Conservation (phyloP, 2,329 filamentous ascomycete genomes). For the Hypoxylon sp. region DNA sequence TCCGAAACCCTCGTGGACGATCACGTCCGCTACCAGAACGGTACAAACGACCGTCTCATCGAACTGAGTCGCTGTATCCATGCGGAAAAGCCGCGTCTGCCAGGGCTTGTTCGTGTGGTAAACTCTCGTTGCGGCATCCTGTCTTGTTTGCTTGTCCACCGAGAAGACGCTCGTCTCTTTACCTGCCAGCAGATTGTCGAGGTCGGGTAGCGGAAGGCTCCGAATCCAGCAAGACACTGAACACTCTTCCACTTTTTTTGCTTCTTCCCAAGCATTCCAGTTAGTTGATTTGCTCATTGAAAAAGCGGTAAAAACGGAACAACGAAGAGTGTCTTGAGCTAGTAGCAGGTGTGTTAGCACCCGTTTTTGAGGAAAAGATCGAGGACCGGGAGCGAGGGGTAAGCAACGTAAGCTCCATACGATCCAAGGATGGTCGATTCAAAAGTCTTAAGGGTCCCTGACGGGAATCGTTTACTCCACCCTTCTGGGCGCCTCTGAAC, state of each 20-base stretch:
- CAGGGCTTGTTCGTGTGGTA: slow-evolving; percentile 23
- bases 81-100: slow-evolving; percentile 28
- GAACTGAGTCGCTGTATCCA: slow-evolving; percentile 14
- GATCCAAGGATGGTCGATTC: too few relatives aligned
- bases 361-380: not conserved
- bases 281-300: slow-evolving; percentile 21
- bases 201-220: slow-evolving; percentile 9
- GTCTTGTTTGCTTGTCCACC: slow-evolving; percentile 17
- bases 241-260: slow-evolving; percentile 19
- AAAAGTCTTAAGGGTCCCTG: too few relatives aligned
- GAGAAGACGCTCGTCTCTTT: not conserved
- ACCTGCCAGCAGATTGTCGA: not conserved
- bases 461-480: too few relatives aligned
- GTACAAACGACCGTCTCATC: slow-evolving; percentile 16
- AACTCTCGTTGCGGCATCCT: slow-evolving; percentile 15
- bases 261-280: slow-evolving; percentile 25
- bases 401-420: not conserved
- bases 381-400: not conserved
- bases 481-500: too few relatives aligned
- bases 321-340: not conserved
- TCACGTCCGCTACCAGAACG: slow-evolving; percentile 27
- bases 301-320: not conserved
- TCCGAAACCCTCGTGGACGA: slow-evolving; percentile 24
- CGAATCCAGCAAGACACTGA: slow-evolving; percentile 28
- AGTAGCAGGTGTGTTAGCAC: too few relatives aligned